Base-by-base conservation (phyloP, 208 protist genomes). In the Naegleria gruberi region DNA sequence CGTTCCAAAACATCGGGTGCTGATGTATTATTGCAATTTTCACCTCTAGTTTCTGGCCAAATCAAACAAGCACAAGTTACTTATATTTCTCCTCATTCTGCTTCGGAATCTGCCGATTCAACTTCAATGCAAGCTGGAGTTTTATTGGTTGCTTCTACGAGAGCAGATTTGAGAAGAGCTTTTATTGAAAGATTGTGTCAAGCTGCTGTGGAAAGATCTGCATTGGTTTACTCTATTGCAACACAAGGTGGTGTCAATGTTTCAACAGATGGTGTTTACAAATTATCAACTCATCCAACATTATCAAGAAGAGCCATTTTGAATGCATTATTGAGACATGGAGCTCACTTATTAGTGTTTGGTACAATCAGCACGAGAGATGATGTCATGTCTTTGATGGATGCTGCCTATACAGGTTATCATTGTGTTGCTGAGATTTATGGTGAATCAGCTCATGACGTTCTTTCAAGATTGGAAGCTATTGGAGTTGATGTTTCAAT, bases 331-430 rank as follows among this genome's bases (percentile, higher is more conserved):
- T 23, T 90, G 0, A 65, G 88, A 81, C 88, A 90, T 65, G 88
- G 88, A 43, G 88, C 88, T 57, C 88, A 90, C 44, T 51, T 90
- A 42, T 41, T 90, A 4, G 30, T 90, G n/a, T 90, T 90, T 86
- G 88, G 88, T 19, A 57, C 30, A 1, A 86, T 90, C 23, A 87
- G 45, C 23, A 90, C 88, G n/a, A n/a, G 88, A 57, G 88, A 90
- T 42, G 88, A 90, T 81, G 51, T 90, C 5, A 87, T 86, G 82
- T 19, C 45, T 30, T 44, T 90, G 12, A 81, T 90, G 51, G 88
- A 90, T 87, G 88, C 88, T 40, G 88, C 51, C n/a, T 90, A 90
- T 41, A 90, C 88, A 40, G 88, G 88, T 43, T 90, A 90, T 81
- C 88, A 90, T 86, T 57, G 43, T 90, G 88, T 90, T 0, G 88